phyloP scores from a whole-genome alignment of 768 basidiomycete genomes.

The Lactarius akahatsu region DNA sequence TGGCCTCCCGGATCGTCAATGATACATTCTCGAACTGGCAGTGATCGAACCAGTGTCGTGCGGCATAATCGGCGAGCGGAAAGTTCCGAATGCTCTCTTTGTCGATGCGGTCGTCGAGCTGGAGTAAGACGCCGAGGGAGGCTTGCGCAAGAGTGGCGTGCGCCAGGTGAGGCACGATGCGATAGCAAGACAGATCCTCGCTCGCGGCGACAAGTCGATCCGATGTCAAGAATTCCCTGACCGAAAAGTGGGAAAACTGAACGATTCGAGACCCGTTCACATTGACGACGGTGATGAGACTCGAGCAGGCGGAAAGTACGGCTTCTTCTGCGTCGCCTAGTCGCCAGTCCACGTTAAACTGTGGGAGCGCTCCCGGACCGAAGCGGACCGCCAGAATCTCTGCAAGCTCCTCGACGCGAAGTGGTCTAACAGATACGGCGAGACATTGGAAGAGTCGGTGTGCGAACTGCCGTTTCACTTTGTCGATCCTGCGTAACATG shows the following conservation, averaged over 20 bases:
- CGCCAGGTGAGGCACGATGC: background rate
- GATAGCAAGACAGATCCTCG: background rate
- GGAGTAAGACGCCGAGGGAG: background rate
- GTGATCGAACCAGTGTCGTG: background rate
- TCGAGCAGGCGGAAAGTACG: constrained; percentile 3
- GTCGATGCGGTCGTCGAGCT: background rate
- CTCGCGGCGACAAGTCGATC: background rate
- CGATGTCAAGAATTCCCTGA: constrained; percentile 17
- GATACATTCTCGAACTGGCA: background rate
- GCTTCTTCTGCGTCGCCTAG: background rate
- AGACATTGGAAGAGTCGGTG: constrained; percentile 17
- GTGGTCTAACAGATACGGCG: background rate
- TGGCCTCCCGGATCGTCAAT: background rate
- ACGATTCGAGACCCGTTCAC: background rate
- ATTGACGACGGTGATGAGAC: background rate
- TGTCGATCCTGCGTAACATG: background rate
- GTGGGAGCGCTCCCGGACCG: background rate
- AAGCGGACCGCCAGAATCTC: constrained; percentile 13
- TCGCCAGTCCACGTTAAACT: background rate
- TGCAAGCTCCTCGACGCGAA: constrained; percentile 7
- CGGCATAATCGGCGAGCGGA: constrained; percentile 5
- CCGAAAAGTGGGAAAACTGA: constrained; percentile 15
- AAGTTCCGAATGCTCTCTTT: background rate
- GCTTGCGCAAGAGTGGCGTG: constrained; percentile 3
- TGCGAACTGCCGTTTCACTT: constrained; percentile 1